Evolutionary conservation across 441 rosid species (phyloP).

Genomic region (Macaranga tanarius): DNA sequence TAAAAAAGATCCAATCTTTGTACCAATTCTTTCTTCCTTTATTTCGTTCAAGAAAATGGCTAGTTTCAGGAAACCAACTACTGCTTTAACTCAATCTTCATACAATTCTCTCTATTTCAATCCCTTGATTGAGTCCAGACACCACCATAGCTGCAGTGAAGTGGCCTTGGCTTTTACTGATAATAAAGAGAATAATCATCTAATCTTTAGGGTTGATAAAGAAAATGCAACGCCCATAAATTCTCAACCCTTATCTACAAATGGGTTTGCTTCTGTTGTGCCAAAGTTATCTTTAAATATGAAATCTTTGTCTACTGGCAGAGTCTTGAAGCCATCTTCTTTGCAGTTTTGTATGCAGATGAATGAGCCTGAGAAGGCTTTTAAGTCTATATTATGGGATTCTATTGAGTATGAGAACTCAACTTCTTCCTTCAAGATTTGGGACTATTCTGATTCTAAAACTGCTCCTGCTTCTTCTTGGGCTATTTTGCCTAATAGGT

Average conservation of each 20-base stretch:
- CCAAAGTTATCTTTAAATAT: constrained; percentile 37
- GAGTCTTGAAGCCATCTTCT: constrained; percentile 65
- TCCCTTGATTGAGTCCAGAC: constrained; percentile 39
- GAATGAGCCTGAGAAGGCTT: constrained; percentile 57
- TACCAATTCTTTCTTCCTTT: not conserved
- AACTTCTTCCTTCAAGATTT: constrained; percentile 62
- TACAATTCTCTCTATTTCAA: constrained; percentile 38
- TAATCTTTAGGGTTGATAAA: constrained; percentile 26
- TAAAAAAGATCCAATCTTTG: not conserved
- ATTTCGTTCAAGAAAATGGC: constrained; percentile 10
- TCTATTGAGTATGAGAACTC: constrained; percentile 64
- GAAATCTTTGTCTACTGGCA: constrained; percentile 57
- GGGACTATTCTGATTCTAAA: constrained; percentile 94
- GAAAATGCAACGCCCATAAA: constrained; percentile 39
- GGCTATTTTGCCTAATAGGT: constrained; percentile 89
- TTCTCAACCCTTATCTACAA: constrained; percentile 41
- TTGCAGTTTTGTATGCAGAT: constrained; percentile 74
- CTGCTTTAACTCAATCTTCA: constrained; percentile 32
- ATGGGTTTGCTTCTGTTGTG: constrained; percentile 33
- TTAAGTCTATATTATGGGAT: constrained; percentile 56
- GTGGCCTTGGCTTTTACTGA: constrained; percentile 35
- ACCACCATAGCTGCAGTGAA: constrained; percentile 47
- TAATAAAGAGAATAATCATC: constrained; percentile 51
- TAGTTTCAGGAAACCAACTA: constrained; percentile 30
- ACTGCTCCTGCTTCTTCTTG: constrained; percentile 97